Evolutionary conservation across 1,284 basidiomycete genomes (phyloP), one percentile per base, ranked within the genome.

Genomic region (Tylopilus sp.): DNA sequence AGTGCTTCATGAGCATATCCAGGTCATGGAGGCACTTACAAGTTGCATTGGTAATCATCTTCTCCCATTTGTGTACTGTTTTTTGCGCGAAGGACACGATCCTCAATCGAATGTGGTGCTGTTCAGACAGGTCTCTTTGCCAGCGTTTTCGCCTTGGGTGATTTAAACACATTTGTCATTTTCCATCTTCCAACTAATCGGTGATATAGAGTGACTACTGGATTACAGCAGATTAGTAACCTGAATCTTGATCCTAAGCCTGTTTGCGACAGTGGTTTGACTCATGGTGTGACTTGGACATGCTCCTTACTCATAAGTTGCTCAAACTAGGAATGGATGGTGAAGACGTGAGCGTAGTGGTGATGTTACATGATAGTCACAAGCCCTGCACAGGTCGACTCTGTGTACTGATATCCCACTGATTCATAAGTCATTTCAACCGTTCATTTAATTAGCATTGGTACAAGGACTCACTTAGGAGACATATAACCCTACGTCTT

Each of bases 1-100:
- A 80, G 74, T 59, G 57, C 61, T 11, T 53, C 55, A 55, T 67
- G 41, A 57, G 63, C 57, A 14, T 9, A 9, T 6, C 15, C 11
- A 2, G 25, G 36, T 15, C 2, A 39, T 45, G 13, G 0, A 13
- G 29, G 3, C 9, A 14, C 7, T 20, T 8, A 8, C 7, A n/a
- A 31, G 25, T 10, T 19, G 28, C 25, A 17, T 19, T 28, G 25
- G 40, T 28, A 14, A 28, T 28, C 22, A 11, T 26, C 17, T 41
- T 28, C 25, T 2, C 25, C 17, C 40, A 25, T 28, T 28, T 25
- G 17, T 25, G 25, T 9, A 41, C 15, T n/a, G 24, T 22, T 25
- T 25, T 17, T 15, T 24, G 39, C 22, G 25, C 15, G 24, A 51
- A 8, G 9, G 28, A 43, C 19, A 33, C 43, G 7, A 19, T 44